phyloP scores from a whole-genome alignment of 345 rosid species.

The Citrus mangshanensis region DNA sequence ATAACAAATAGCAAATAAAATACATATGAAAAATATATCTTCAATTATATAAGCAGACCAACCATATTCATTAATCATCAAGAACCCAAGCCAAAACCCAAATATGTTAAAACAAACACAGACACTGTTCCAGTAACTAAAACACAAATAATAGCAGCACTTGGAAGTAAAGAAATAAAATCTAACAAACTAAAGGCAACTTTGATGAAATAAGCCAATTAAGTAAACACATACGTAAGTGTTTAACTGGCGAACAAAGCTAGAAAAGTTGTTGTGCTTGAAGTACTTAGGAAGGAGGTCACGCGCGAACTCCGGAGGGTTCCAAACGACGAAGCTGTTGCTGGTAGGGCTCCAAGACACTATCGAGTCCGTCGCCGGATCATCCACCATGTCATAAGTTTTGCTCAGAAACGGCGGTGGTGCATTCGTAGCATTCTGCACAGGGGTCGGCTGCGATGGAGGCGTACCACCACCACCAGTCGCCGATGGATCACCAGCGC shows the following conservation, averaged over 20 bases:
- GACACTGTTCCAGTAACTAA: not conserved
- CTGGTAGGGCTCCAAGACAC: slow-evolving; percentile 82
- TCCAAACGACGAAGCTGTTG: slow-evolving; percentile 87
- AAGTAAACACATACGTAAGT: slow-evolving; percentile 56
- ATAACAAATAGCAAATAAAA: not conserved
- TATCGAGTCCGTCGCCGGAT: slow-evolving; percentile 63
- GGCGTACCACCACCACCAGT: slow-evolving; percentile 19
- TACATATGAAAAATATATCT: not conserved
- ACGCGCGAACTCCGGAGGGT: slow-evolving; percentile 82
- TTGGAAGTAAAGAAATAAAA: not conserved
- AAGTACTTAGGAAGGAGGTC: slow-evolving; percentile 77
- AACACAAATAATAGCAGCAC: not conserved
- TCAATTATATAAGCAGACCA: not conserved
- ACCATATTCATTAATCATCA: not conserved
- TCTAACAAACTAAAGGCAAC: not conserved
- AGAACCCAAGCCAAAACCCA: not conserved
- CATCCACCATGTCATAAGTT: slow-evolving; percentile 94
- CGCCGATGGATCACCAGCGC: slow-evolving; percentile 26
- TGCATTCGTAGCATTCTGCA: slow-evolving; percentile 38
- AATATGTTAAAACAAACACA: not conserved
- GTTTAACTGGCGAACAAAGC: slow-evolving; percentile 88
- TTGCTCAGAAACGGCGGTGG: slow-evolving; percentile 90
- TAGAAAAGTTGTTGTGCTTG: slow-evolving; percentile 91
- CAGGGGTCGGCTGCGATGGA: slow-evolving; percentile 42
- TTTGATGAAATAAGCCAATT: not conserved